Evolutionary conservation across 2,329 filamentous ascomycete species (phyloP).

Genomic region (Delphinella strobiligena): DNA sequence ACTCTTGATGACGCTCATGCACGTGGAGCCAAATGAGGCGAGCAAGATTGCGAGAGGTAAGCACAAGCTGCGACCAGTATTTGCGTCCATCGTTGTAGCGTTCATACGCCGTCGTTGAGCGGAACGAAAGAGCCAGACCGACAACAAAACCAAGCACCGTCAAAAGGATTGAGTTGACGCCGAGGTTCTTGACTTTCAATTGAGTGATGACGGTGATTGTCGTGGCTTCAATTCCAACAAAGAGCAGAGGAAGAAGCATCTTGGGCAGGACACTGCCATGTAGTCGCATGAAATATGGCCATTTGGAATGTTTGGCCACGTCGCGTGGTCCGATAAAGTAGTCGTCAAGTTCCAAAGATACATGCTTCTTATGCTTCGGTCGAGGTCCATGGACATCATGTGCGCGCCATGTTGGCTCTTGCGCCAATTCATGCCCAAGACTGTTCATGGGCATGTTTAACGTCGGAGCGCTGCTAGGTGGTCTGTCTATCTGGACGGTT

Average conservation of each 20-base stretch:
- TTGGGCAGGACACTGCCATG: constrained; percentile 65
- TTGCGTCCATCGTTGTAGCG: constrained; percentile 48
- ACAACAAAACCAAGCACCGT: constrained; percentile 75
- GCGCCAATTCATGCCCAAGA: no score
- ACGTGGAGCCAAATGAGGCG: constrained; percentile 76
- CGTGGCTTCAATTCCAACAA: constrained; percentile 54
- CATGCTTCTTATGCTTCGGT: constrained; percentile 11
- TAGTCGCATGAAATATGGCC: constrained; percentile 62
- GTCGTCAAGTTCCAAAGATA: constrained; percentile 18
- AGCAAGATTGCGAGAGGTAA: constrained; percentile 45
- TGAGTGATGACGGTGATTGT: constrained; percentile 47
- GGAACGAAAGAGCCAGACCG: constrained; percentile 65
- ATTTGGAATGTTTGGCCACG: constrained; percentile 62
- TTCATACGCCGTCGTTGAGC: constrained; percentile 67
- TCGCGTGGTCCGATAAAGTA: constrained; percentile 47
- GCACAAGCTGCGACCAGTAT: constrained; percentile 48
- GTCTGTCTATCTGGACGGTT: no score
- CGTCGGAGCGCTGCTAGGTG: no score
- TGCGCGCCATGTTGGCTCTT: constrained; percentile 7
- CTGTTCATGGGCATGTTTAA: no score
- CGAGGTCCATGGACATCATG: constrained; percentile 3
- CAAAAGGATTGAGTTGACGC: constrained; percentile 55
- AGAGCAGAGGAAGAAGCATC: constrained; percentile 56
- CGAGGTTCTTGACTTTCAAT: constrained; percentile 33
- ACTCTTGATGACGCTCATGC: constrained; percentile 44